Conservation (phyloP, 331 rosid genomes). For the Quercus tomentella region DNA sequence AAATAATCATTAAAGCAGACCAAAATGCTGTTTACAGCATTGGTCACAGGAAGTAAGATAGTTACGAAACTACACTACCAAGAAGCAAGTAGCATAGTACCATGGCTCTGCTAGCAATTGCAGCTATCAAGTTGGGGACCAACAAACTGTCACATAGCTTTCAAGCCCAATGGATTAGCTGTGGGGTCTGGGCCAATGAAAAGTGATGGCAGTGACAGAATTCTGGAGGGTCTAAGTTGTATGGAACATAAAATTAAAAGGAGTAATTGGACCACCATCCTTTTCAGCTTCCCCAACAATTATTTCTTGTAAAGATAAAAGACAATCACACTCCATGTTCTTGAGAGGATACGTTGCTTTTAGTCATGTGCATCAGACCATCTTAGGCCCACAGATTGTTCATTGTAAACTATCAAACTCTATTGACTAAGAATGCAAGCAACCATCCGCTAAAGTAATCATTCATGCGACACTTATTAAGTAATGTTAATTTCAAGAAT, state of each 20-base stretch:
- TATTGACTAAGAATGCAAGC: conserved; percentile 35
- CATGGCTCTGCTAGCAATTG: conserved; percentile 31
- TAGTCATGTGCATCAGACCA: conserved; percentile 52
- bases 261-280: conserved; percentile 50
- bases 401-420: conserved; percentile 31
- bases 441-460: conserved; percentile 27
- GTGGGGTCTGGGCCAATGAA: conserved; percentile 25
- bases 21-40: no score
- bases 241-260: conserved; percentile 30
- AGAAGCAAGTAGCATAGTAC: no score
- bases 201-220: conserved; percentile 30
- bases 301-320: conserved; percentile 34
- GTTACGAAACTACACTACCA: no score
- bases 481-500: conserved; percentile 20
- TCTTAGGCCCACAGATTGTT: conserved; percentile 55
- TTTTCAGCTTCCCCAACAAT: conserved; percentile 43
- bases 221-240: conserved; percentile 35
- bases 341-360: conserved; percentile 46
- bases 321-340: conserved; percentile 51
- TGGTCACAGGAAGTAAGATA: no score
- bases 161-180: conserved; percentile 24
- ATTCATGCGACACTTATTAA: conserved; percentile 26
- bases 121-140: conserved; percentile 40
- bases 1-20: no score
- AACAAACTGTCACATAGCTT: conserved; percentile 33